Conservation (phyloP, 805 yeast genomes). For the Candida succiphila region DNA sequence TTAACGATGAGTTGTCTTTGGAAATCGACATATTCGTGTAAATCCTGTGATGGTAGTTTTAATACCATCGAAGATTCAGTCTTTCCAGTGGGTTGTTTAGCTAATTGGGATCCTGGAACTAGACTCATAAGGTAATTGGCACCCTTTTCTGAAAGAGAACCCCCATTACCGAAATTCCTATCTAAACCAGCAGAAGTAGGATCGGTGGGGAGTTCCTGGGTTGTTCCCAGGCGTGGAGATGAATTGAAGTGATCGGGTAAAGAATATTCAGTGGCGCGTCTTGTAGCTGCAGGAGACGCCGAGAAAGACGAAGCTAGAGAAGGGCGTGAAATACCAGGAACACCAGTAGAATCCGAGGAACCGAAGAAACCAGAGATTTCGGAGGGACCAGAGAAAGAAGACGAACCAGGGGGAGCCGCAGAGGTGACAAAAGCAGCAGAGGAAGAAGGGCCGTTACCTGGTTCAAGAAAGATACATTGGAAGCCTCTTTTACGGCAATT, state of each 20-base stretch:
- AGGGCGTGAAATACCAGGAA: neutral
- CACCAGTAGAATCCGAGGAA: conserved; percentile 24
- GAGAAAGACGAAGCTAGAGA: neutral
- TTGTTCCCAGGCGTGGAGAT: neutral
- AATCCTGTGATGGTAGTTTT: conserved; percentile 1
- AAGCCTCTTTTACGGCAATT: conserved; percentile 8
- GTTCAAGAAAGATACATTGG: conserved; percentile 4
- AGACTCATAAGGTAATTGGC: conserved; percentile 4
- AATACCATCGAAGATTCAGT: too few relatives aligned
- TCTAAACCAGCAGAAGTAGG: neutral
- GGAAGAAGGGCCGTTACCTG: too few relatives aligned
- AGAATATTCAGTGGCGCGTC: neutral
- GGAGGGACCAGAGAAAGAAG: conserved; percentile 13
- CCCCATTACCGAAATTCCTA: neutral
- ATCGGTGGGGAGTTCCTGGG: neutral
- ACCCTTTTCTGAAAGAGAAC: conserved; percentile 2
- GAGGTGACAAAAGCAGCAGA: neutral
- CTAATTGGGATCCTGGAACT: conserved; percentile 2
- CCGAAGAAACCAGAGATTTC: conserved; percentile 29
- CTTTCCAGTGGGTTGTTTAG: neutral
- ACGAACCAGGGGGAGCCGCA: neutral
- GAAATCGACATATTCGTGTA: neutral
- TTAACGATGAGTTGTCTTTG: too few relatives aligned
- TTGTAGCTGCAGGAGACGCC: neutral
- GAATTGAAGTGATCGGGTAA: neutral